Conservation (phyloP, 441 rosid species). For the Erodium moschatum region DNA sequence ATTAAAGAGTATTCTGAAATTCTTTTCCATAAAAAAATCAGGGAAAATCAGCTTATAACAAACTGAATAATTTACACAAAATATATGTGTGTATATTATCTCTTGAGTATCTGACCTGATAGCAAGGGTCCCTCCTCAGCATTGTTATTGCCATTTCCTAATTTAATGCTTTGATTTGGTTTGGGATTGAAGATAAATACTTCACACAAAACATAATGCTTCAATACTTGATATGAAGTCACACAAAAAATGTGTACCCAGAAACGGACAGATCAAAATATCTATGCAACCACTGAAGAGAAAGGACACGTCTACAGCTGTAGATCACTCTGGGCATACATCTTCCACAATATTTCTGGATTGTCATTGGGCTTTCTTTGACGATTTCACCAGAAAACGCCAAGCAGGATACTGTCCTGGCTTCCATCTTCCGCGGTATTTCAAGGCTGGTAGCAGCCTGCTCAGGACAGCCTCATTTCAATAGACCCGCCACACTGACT, state of each 20-base stretch:
- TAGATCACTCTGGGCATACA: slow-evolving; percentile 36
- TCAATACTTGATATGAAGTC: background rate
- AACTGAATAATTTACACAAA: background rate
- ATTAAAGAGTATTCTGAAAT: background rate
- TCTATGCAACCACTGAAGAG: slow-evolving; percentile 29
- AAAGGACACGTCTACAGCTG: slow-evolving; percentile 45
- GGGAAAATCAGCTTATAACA: background rate
- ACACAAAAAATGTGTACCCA: background rate
- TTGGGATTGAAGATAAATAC: slow-evolving; percentile 2
- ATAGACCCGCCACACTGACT: slow-evolving; percentile 36
- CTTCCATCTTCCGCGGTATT: background rate
- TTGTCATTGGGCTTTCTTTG: slow-evolving; percentile 43
- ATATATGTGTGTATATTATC: background rate
- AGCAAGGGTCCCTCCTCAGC: background rate
- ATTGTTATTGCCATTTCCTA: background rate
- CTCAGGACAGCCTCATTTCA: background rate
- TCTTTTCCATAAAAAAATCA: background rate
- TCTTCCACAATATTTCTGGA: slow-evolving; percentile 38
- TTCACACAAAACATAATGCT: background rate
- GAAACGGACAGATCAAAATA: too few species aligned
- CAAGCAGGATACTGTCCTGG: background rate
- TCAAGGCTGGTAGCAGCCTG: slow-evolving; percentile 2
- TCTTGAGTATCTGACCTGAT: slow-evolving; percentile 9
- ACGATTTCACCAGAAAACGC: slow-evolving; percentile 34
- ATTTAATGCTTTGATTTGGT: background rate